Percentiles rank a stretch among this genome's conserved stretches.
Evolutionary conservation across 1,139 yeast genomes (phyloP).

Genomic region (Nakaseomyces uthaithaninus): DNA sequence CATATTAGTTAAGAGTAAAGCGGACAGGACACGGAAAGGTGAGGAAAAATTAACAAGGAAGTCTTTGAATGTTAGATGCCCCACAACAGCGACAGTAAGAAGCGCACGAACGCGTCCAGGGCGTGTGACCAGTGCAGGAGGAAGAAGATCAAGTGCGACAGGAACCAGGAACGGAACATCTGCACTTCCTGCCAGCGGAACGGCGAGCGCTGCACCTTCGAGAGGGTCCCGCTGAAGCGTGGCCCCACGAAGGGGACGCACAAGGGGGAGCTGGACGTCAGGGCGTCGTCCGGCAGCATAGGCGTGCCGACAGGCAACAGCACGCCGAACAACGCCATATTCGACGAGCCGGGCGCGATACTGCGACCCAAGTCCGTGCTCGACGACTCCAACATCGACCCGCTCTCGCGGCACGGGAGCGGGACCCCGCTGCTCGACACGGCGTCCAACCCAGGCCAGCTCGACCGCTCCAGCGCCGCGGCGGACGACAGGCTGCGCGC

Average conservation of each 20-base stretch:
- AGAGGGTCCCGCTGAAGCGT: constrained; percentile 61
- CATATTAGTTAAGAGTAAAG: no score
- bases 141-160: constrained; percentile 33
- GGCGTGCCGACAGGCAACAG: constrained; percentile 19
- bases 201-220: constrained; percentile 30
- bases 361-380: constrained; percentile 3
- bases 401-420: constrained; percentile 3
- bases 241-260: constrained; percentile 68
- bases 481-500: constrained; percentile 7
- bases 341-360: background rate
- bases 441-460: background rate
- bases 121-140: constrained; percentile 35
- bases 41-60: background rate
- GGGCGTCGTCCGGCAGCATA: constrained; percentile 11
- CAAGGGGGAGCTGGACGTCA: background rate
- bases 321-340: constrained; percentile 19
- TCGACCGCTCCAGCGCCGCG: background rate
- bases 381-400: constrained; percentile 3
- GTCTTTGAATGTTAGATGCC: constrained; percentile 5
- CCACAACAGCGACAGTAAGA: constrained; percentile 12
- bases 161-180: constrained; percentile 17
- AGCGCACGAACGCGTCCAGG: constrained; percentile 30
- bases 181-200: constrained; percentile 27
- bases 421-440: constrained; percentile 2
- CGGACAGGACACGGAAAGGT: no score